phyloP scores from a whole-genome alignment of 352 stramenopile genomes.

The Globisporangium megalacanthum region DNA sequence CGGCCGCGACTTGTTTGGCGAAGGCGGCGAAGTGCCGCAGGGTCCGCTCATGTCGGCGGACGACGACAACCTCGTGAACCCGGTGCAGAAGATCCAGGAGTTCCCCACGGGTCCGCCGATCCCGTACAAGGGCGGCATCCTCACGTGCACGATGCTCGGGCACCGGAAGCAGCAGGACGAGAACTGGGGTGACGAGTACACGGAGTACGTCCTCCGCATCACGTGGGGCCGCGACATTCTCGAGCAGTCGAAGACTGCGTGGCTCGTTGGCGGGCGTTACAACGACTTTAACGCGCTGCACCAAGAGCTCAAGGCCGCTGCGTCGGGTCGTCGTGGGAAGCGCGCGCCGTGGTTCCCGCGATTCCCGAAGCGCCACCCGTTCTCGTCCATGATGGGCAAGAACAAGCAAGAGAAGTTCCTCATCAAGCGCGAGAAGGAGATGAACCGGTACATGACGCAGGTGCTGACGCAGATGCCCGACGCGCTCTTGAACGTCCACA shows the following conservation, averaged over 20 bases:
- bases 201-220: slow-evolving; percentile 83
- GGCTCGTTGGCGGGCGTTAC: slow-evolving; percentile 84
- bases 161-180: slow-evolving; percentile 87
- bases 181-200: slow-evolving; percentile 90
- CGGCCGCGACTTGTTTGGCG: slow-evolving; percentile 79
- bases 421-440: slow-evolving; percentile 88
- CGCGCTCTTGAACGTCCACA: slow-evolving; percentile 82
- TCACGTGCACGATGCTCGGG: slow-evolving; percentile 86
- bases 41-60: slow-evolving; percentile 82
- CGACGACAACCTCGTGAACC: slow-evolving; percentile 84
- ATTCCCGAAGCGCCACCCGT: slow-evolving; percentile 87
- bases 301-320: slow-evolving; percentile 84
- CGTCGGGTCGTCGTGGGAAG: slow-evolving; percentile 79
- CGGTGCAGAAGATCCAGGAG: slow-evolving; percentile 83
- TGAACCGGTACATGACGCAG: slow-evolving; percentile 90
- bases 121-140: slow-evolving; percentile 86
- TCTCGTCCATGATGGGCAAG: slow-evolving; percentile 89
- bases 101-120: slow-evolving; percentile 88
- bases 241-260: slow-evolving; percentile 85
- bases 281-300: slow-evolving; percentile 89
- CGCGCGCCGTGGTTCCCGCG: slow-evolving; percentile 86
- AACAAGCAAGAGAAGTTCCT: slow-evolving; percentile 91
- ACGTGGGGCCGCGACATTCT: slow-evolving; percentile 87
- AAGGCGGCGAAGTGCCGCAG: slow-evolving; percentile 68
- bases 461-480: slow-evolving; percentile 89